Base-by-base conservation (phyloP, 176 grass and related monocot species). In the Triticum turgidum region DNA sequence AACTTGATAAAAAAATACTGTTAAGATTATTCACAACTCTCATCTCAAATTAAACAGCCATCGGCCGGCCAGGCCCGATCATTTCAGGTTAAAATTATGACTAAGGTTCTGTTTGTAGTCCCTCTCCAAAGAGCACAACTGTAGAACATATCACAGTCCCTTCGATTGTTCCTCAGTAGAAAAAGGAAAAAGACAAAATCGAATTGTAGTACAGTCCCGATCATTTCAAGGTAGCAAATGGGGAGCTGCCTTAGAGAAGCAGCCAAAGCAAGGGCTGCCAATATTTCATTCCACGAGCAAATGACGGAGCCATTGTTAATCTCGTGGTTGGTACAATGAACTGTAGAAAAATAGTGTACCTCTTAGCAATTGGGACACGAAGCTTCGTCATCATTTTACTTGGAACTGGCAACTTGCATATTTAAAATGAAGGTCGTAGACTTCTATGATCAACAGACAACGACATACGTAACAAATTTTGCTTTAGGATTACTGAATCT, bases 291-390 rank as follows among this genome's bases (percentile, higher is more conserved):
- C 10, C 32, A 80, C 11, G 20, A 61, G 47, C 25, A 69, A 85
- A 80, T 81, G 34, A 61, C 29, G 24, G 65, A 37, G 69, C 61
- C 69, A 27, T 76, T 75, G 24, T 68, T 81, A 62, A 47, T 68
- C n/a, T 24, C 27, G 62, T 41, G 37, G 70, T 89, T 85, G 83
- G 83, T 86, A 77, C 44, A 86, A 11, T 69, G 47, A 47, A 76
- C 61, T 35, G n/a, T 5, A 35, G 18, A 58, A 58, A 80, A 80
- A 65, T 33, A 14, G 11, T 58, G 56, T 66, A 45, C 41, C 52
- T 32, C 10, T n/a, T n/a, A 41, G 44, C 67, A 52, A 88, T 47
- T 38, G 30, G 21, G 4, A 10, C 56, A 42, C 32, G 22, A 79
- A 80, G 20, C 17, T 6, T 32, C 34, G 38, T 25, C 30, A 29